Percentiles rank a stretch among this genome's conserved stretches.
These are phyloP conservation scores for Didymella segeticola DNA, from an alignment of 2,329 filamentous ascomycete genomes.

Conservation along the genomic window DNA sequence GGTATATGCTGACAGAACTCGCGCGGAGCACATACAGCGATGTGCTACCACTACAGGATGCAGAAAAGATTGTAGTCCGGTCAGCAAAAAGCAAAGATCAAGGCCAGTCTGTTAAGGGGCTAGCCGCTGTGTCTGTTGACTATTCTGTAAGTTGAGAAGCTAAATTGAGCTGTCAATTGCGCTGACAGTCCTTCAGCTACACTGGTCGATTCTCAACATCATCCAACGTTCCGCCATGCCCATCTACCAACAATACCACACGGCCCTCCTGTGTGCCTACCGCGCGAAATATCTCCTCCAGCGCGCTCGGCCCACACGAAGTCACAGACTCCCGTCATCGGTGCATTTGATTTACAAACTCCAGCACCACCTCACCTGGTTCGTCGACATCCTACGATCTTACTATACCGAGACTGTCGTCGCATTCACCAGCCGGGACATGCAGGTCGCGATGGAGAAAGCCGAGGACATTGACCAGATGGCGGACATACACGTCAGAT, in stretches of 20 bases:
- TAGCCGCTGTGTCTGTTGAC: conserved; percentile 69
- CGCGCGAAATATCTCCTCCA: conserved; percentile 73
- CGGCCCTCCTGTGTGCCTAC: conserved; percentile 77
- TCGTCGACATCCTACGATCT: conserved; percentile 74
- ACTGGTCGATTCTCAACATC: conserved; percentile 73
- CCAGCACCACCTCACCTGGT: conserved; percentile 77
- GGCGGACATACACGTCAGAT: conserved; percentile 72
- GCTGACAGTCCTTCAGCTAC: conserved; percentile 35
- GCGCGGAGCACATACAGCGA: conserved; percentile 73
- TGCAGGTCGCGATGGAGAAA: conserved; percentile 64
- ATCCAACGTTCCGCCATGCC: conserved; percentile 69
- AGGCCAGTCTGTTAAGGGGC: conserved; percentile 65
- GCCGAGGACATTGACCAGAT: conserved; percentile 82
- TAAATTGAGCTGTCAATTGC: neutral
- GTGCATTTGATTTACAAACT: conserved; percentile 57
- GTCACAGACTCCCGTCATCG: neutral
- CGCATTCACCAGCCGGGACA: conserved; percentile 62
- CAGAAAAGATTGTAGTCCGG: conserved; percentile 68
- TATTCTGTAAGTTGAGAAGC: conserved; percentile 67
- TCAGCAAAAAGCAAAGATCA: conserved; percentile 56
- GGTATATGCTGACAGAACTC: conserved; percentile 79
- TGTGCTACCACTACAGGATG: conserved; percentile 59
- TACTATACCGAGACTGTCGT: conserved; percentile 80
- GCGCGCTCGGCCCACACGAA: conserved; percentile 49
- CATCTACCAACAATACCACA: conserved; percentile 75